A percentile compares a stretch with the other conserved stretches of the same genome.
Conservation (phyloP, 164 flowering plant species). For the Piper betle region DNA sequence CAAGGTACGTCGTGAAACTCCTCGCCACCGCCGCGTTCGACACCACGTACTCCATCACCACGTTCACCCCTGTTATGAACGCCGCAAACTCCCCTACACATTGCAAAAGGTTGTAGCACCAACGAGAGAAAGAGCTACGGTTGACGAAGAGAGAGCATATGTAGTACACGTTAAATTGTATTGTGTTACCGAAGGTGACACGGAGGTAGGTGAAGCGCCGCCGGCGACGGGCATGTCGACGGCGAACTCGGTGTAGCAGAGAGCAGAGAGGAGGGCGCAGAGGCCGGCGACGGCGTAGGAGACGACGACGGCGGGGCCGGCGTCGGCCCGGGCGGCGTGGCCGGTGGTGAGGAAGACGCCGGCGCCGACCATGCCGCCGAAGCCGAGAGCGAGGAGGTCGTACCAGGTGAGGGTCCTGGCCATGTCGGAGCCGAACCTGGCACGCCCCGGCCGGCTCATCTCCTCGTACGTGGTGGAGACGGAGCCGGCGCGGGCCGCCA, state of each 20-base stretch:
- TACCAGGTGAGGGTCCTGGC: constrained; percentile 50
- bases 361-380: constrained; percentile 26
- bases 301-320: constrained; percentile 70
- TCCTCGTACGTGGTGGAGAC: constrained; percentile 64
- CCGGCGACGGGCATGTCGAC: constrained; percentile 93
- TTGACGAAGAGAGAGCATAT: neutral
- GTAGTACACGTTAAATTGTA: neutral
- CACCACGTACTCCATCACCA: constrained; percentile 22
- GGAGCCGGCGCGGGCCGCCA: constrained; percentile 41
- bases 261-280: constrained; percentile 51
- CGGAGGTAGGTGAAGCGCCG: constrained; percentile 85
- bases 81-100: constrained; percentile 15
- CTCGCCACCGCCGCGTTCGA: constrained; percentile 75
- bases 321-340: constrained; percentile 25
- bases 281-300: constrained; percentile 25
- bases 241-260: constrained; percentile 92
- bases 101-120: neutral
- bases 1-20: constrained; percentile 54
- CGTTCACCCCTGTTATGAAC: constrained; percentile 34
- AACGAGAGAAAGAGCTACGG: neutral
- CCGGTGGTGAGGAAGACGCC: constrained; percentile 63
- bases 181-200: constrained; percentile 58
- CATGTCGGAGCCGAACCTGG: constrained; percentile 56
- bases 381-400: constrained; percentile 64
- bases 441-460: constrained; percentile 29